These are phyloP conservation scores for Linum trigynum DNA, from an alignment of 345 rosid genomes.

Conservation along the genomic window DNA sequence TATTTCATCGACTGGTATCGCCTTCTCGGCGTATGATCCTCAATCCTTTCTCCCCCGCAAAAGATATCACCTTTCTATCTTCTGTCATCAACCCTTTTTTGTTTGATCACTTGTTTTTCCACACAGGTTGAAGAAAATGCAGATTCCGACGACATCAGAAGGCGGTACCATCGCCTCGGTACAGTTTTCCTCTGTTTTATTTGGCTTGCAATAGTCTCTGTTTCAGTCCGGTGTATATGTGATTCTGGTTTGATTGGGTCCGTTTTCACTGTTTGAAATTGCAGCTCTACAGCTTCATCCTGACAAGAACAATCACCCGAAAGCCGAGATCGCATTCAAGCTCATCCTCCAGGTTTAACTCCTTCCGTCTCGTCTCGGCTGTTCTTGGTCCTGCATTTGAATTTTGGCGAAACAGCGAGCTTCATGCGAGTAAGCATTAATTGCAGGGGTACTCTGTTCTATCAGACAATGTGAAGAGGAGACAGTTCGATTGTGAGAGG, in stretches of 20 bases:
- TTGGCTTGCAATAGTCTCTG: not conserved
- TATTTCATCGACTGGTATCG: slow-evolving; percentile 85
- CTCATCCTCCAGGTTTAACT: slow-evolving; percentile 72
- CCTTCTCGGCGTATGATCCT: slow-evolving; percentile 54
- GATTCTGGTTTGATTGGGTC: not conserved
- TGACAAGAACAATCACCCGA: slow-evolving; percentile 78
- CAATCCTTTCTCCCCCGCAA: no score
- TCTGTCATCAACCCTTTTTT: not conserved
- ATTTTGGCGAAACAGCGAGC: not conserved
- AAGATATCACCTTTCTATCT: not conserved
- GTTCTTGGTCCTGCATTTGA: not conserved
- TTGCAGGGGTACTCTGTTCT: slow-evolving; percentile 72
- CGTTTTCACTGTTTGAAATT: not conserved
- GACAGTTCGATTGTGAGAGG: slow-evolving; percentile 48
- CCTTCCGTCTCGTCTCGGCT: no score
- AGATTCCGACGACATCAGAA: slow-evolving; percentile 42
- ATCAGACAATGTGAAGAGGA: slow-evolving; percentile 48
- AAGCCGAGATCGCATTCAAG: slow-evolving; percentile 85
- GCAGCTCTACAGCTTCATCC: slow-evolving; percentile 93
- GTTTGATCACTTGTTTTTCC: not conserved
- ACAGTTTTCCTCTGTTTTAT: not conserved
- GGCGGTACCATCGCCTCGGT: slow-evolving; percentile 74
- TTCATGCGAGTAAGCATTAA: slow-evolving; percentile 1
- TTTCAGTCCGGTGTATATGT: not conserved
- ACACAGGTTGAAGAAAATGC: slow-evolving; percentile 68